Percentiles rank a stretch among this genome's conserved stretches.
Evolutionary conservation across 2,329 filamentous ascomycete species (phyloP).

Genomic region (Neurospora crassa): DNA sequence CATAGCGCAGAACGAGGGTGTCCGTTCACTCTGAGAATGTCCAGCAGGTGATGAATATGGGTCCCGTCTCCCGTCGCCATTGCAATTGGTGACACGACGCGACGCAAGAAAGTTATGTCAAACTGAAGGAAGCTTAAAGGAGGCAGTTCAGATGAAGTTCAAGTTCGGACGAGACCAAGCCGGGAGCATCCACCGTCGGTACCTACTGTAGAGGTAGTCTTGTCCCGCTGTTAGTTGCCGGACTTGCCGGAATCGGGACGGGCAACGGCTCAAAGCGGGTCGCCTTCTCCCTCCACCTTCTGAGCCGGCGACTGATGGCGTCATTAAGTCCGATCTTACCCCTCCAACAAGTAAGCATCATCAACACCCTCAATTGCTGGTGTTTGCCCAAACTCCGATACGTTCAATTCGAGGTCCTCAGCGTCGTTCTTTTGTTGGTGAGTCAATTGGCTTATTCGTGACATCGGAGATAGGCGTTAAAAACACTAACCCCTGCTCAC

Average conservation of each 20-base stretch:
- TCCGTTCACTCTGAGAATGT: neutral
- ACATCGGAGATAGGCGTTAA: neutral
- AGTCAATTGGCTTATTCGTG: neutral
- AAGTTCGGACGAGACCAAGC: neutral
- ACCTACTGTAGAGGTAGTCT: too few species aligned
- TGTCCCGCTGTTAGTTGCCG: neutral
- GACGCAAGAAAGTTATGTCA: neutral
- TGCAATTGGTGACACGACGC: neutral
- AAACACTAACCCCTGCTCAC: neutral
- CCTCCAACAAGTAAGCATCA: neutral
- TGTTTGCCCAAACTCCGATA: too few species aligned
- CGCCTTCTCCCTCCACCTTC: neutral
- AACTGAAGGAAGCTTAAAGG: too few species aligned
- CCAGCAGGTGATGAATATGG: neutral
- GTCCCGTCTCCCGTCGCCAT: neutral
- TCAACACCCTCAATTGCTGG: neutral
- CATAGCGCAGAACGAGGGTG: too few species aligned
- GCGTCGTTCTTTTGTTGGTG: neutral
- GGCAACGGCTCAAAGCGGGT: neutral
- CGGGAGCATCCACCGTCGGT: neutral
- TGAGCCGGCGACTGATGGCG: neutral
- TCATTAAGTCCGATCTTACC: neutral
- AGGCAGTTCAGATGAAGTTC: neutral
- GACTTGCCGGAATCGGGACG: neutral
- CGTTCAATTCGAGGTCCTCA: neutral